phyloP scores from a whole-genome alignment of 2,329 filamentous ascomycete genomes.

The Epichloe sylvatica region DNA sequence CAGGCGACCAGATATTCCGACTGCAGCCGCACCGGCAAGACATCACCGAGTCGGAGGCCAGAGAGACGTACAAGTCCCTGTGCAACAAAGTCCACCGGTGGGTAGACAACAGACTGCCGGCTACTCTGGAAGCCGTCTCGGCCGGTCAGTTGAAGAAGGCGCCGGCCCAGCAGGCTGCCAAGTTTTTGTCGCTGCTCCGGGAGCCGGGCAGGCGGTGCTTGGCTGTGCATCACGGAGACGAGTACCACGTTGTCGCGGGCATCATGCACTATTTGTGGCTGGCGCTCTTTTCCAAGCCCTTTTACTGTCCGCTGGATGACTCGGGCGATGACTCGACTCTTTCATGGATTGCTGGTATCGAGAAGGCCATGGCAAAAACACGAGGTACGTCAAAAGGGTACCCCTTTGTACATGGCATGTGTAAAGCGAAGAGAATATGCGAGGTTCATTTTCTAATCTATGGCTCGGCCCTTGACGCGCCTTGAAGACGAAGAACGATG shows the following conservation, averaged over 20 bases:
- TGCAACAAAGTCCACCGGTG: conserved; percentile 22
- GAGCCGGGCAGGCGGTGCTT: conserved; percentile 22
- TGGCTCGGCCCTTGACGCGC: too few relatives aligned
- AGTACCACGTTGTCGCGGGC: conserved; percentile 21
- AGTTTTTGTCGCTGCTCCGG: conserved; percentile 20
- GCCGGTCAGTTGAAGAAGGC: conserved; percentile 14
- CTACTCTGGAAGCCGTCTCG: conserved; percentile 20
- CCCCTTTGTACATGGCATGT: neutral
- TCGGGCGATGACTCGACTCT: conserved; percentile 16
- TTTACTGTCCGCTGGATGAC: conserved; percentile 24
- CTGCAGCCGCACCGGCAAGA: conserved; percentile 21
- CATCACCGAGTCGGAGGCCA: conserved; percentile 22
- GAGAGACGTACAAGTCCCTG: conserved; percentile 19
- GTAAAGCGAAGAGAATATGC: too few relatives aligned
- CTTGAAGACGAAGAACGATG: conserved; percentile 19
- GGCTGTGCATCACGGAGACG: conserved; percentile 18
- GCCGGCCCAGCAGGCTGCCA: conserved; percentile 14
- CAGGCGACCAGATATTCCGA: conserved; percentile 19
- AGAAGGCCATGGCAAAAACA: conserved; percentile 18
- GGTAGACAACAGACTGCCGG: conserved; percentile 21
- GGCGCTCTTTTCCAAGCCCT: conserved; percentile 21
- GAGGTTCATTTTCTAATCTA: too few relatives aligned
- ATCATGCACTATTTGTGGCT: conserved; percentile 26
- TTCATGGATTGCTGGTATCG: conserved; percentile 21
- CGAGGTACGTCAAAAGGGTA: conserved; percentile 6